These are phyloP conservation scores for Suhomyces kilbournensis DNA, from an alignment of 805 yeast genomes.

Conservation along the genomic window DNA sequence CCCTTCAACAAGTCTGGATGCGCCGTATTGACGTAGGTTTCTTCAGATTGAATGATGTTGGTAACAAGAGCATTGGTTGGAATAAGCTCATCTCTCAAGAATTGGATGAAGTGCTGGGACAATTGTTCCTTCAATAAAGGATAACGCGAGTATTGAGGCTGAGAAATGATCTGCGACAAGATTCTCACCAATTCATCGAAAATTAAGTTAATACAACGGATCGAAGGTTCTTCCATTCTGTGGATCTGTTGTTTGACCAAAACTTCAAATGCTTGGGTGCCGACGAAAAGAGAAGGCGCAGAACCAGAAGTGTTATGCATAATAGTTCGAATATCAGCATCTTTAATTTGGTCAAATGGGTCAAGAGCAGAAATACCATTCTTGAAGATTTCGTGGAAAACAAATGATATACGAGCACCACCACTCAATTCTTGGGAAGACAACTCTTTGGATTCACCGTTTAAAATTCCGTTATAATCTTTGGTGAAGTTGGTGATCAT, in stretches of 20 bases:
- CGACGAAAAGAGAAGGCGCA: slow-evolving; percentile 91
- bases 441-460: slow-evolving; percentile 89
- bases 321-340: slow-evolving; percentile 92
- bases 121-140: slow-evolving; percentile 89
- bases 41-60: slow-evolving; percentile 83
- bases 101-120: slow-evolving; percentile 73
- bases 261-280: slow-evolving; percentile 95
- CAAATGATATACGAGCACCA: slow-evolving; percentile 96
- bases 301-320: slow-evolving; percentile 97
- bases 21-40: slow-evolving; percentile 93
- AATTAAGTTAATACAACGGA: slow-evolving; percentile 83
- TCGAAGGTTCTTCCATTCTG: slow-evolving; percentile 90
- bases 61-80: slow-evolving; percentile 86
- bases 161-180: slow-evolving; percentile 70
- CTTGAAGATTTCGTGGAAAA: slow-evolving; percentile 92
- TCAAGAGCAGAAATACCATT: slow-evolving; percentile 89
- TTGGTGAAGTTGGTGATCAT: slow-evolving; percentile 90
- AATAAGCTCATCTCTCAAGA: slow-evolving; percentile 68
- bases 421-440: slow-evolving; percentile 90
- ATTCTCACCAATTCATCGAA: slow-evolving; percentile 95
- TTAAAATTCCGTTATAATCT: slow-evolving; percentile 86
- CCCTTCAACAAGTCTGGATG: slow-evolving; percentile 96
- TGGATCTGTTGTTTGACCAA: slow-evolving; percentile 48
- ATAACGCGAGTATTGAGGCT: slow-evolving; percentile 81
- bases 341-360: slow-evolving; percentile 95